These are phyloP conservation scores for Ceratocystis eucalypticola DNA, from an alignment of 2,329 filamentous ascomycete species.

Conservation along the genomic window DNA sequence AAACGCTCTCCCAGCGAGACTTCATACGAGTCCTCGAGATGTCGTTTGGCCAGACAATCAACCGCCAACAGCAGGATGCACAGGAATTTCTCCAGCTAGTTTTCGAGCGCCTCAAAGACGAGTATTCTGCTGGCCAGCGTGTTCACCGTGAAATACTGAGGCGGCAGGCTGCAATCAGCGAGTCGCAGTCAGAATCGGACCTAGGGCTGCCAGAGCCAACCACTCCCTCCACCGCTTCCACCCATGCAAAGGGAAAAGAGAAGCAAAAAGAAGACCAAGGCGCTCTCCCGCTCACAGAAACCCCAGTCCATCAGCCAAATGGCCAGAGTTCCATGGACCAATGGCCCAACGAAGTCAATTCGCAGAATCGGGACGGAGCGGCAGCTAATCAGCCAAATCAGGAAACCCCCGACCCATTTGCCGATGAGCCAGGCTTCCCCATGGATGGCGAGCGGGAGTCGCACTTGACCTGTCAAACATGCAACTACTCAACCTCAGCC, in stretches of 20 bases:
- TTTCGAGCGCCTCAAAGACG: slow-evolving; percentile 80
- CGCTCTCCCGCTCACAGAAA: neutral
- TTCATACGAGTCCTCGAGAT: slow-evolving; percentile 75
- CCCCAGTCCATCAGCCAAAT: too few relatives aligned
- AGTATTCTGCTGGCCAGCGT: slow-evolving; percentile 74
- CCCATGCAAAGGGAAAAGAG: too few relatives aligned
- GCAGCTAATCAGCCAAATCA: neutral
- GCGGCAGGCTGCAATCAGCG: slow-evolving; percentile 6
- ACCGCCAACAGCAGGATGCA: slow-evolving; percentile 88
- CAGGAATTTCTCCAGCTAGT: slow-evolving; percentile 95
- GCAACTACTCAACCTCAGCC: slow-evolving; percentile 76
- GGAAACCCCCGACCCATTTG: slow-evolving; percentile 6
- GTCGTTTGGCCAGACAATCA: slow-evolving; percentile 82
- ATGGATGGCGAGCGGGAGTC: slow-evolving; percentile 86
- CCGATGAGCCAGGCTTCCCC: slow-evolving; percentile 62
- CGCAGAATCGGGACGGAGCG: slow-evolving; percentile 10
- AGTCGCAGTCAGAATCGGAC: slow-evolving; percentile 22
- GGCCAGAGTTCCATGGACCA: too few relatives aligned
- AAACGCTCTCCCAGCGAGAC: slow-evolving; percentile 75
- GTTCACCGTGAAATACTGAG: slow-evolving; percentile 30
- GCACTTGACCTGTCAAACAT: slow-evolving; percentile 86
- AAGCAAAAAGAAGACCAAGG: too few relatives aligned
- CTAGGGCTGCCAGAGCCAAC: slow-evolving; percentile 19
- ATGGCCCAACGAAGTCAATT: slow-evolving; percentile 7
- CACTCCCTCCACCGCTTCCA: too few relatives aligned